A percentile compares a stretch with the other conserved stretches of the same genome.
Conservation (phyloP, 305 asterid species). For the Fraxinus xanthoxyloides region DNA sequence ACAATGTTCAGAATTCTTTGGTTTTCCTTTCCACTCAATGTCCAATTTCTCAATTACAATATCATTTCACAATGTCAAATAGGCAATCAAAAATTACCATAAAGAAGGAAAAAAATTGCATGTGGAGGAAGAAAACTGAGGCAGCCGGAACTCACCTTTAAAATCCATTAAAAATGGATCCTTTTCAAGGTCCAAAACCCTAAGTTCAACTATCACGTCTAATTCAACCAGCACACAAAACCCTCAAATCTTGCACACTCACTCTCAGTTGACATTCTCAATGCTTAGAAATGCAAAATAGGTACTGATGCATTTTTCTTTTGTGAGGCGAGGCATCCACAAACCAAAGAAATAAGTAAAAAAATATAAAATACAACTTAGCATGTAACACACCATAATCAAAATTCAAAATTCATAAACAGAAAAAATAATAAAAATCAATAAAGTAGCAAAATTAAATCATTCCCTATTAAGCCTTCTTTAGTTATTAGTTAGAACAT, state of each 20-base stretch:
- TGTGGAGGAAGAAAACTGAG: background rate
- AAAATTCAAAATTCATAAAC: background rate
- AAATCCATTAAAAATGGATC: background rate
- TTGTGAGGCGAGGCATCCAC: background rate
- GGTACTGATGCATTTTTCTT: background rate
- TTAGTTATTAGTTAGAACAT: background rate
- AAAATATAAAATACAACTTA: background rate
- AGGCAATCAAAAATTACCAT: background rate
- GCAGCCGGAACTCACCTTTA: conserved; percentile 1
- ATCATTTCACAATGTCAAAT: background rate
- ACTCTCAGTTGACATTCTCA: background rate
- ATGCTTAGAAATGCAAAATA: background rate
- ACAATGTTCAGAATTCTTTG: conserved; percentile 25
- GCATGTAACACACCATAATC: background rate
- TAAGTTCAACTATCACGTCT: background rate
- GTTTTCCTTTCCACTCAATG: background rate
- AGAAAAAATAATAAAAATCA: background rate
- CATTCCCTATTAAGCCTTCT: background rate
- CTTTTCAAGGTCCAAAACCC: background rate
- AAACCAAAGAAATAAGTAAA: background rate
- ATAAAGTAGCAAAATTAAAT: background rate
- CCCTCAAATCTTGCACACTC: background rate
- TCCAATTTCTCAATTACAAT: background rate
- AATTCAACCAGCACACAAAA: background rate
- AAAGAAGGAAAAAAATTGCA: background rate